Base-by-base conservation (phyloP, 2,329 filamentous ascomycete genomes). In the Biscogniauxia mediterranea region DNA sequence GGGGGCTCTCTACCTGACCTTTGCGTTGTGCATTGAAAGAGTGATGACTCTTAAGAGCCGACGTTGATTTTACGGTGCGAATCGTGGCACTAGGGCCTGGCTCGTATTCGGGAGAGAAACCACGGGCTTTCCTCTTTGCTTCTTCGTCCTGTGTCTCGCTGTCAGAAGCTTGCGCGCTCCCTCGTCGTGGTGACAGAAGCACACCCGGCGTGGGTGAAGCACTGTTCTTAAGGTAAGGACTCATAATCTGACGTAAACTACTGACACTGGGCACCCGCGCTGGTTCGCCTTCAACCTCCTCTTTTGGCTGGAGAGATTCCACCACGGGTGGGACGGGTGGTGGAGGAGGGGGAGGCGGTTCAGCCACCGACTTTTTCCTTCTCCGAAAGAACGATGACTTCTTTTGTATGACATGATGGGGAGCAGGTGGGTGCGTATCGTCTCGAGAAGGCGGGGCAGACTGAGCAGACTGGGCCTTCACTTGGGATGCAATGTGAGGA, bases 321-420 rank as follows among this genome's bases (percentile, higher is more conserved):
- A 67, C 70, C 26, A 67, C 61, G 46, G 57, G 70, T 53, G 66
- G 74, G 52, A 73, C 65, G 75, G 73, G 81, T 61, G 75, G 82
- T 32, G 76, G 69, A 0, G 83, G 84, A 28, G 88, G 76, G 7
- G 89, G 87, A 8, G 89, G 87, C 38, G 89, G 87, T 64, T 96
- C 93, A 15, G 87, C 85, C 38, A 92, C 77, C 5, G 93, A 97
- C 83, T 94, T 96, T 84, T 98, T 98, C 65, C 93, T 86, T 62
- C 95, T 85, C 64, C 95, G 86, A 79, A 98, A 98, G 78, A 99
- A 98, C 0, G 92, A 94, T 0, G 94, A 96, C 76, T 97, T 97
- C 80, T 97, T 97, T 70, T 91, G 90, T 56, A 97, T 79, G 20
- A 79, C 77, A 60, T 82, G 80, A 17, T 80, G 74, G 52, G 58